Percentiles rank a stretch among this genome's conserved stretches.
Evolutionary conservation across 2,329 filamentous ascomycete species (phyloP).

Genomic region (Penicillium aurantiogriseum): DNA sequence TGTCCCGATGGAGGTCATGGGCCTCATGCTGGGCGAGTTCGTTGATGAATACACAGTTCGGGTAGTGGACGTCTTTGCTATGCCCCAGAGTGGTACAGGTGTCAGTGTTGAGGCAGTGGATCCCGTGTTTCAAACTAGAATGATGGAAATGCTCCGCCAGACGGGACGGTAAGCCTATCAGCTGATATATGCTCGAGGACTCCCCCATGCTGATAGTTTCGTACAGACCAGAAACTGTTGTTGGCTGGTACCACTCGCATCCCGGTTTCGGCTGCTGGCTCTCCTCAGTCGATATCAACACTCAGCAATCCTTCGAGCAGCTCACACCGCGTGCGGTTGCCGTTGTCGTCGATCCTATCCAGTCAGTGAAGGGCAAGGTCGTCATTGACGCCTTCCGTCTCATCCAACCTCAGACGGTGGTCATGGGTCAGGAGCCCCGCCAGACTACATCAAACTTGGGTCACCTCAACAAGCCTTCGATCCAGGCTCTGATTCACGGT

Average conservation of each 20-base stretch:
- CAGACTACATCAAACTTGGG: conserved; percentile 98
- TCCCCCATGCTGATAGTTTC: conserved; percentile 6
- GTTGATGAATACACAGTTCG: conserved; percentile 98
- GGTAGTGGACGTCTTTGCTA: conserved; percentile 97
- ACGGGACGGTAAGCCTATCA: conserved; percentile 72
- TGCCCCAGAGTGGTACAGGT: conserved; percentile 97
- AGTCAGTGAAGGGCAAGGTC: conserved; percentile 99
- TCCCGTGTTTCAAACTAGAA: conserved; percentile 98
- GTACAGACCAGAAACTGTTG: conserved; percentile 84
- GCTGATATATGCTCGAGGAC: not conserved
- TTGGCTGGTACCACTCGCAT: conserved; percentile 99
- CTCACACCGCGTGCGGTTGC: conserved; percentile 94
- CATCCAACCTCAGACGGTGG: conserved; percentile 95
- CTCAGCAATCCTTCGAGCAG: conserved; percentile 99
- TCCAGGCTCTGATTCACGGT: conserved; percentile 96
- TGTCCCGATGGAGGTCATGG: conserved; percentile 99
- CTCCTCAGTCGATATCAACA: conserved; percentile 98
- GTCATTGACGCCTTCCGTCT: conserved; percentile 98
- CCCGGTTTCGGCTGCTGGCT: conserved; percentile 99
- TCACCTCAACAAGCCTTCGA: conserved; percentile 98
- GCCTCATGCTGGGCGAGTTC: conserved; percentile 96
- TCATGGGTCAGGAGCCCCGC: conserved; percentile 95
- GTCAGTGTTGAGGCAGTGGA: conserved; percentile 98
- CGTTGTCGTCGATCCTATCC: conserved; percentile 96
- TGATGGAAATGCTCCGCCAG: conserved; percentile 99